Conservation (phyloP, 2,329 filamentous ascomycete species). For the Colletotrichum sp. region DNA sequence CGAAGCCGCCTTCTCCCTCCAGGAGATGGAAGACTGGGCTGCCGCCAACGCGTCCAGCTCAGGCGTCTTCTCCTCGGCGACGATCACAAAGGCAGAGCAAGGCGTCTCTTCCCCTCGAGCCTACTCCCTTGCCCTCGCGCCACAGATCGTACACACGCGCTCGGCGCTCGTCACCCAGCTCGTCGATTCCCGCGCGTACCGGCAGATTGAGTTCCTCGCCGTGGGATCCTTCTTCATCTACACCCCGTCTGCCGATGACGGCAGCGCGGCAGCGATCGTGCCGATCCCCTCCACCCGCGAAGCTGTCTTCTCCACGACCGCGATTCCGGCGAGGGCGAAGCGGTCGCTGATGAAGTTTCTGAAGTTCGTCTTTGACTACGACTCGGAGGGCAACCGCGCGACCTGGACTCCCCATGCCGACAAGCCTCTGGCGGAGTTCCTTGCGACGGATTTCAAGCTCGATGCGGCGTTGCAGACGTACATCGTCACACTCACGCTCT, state of each 20-base stretch:
- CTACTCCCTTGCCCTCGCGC: conserved; percentile 84
- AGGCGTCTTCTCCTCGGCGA: conserved; percentile 40
- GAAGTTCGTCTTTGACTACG: conserved; percentile 80
- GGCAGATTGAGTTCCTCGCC: conserved; percentile 90
- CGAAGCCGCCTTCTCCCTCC: conserved; percentile 84
- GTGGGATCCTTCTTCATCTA: conserved; percentile 93
- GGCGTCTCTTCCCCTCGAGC: conserved; percentile 67
- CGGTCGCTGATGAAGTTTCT: conserved; percentile 91
- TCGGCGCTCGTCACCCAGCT: conserved; percentile 79
- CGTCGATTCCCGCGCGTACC: conserved; percentile 87
- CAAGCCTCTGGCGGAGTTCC: conserved; percentile 62
- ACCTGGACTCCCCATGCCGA: conserved; percentile 64
- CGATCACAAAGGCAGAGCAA: conserved; percentile 35
- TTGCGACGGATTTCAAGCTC: conserved; percentile 68
- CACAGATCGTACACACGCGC: conserved; percentile 84
- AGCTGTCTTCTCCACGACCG: conserved; percentile 83
- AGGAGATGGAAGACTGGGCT: conserved; percentile 81
- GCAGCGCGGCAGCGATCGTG: conserved; percentile 48
- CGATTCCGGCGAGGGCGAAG: conserved; percentile 81
- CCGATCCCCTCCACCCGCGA: conserved; percentile 89
- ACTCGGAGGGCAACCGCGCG: conserved; percentile 58
- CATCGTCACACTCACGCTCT: conserved; percentile 73
- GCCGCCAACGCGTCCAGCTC: conserved; percentile 37
- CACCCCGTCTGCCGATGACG: conserved; percentile 35
- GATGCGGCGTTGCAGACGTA: conserved; percentile 70